Base-by-base conservation (phyloP, 2,329 filamentous ascomycete species). In the Epichloe elymi region DNA sequence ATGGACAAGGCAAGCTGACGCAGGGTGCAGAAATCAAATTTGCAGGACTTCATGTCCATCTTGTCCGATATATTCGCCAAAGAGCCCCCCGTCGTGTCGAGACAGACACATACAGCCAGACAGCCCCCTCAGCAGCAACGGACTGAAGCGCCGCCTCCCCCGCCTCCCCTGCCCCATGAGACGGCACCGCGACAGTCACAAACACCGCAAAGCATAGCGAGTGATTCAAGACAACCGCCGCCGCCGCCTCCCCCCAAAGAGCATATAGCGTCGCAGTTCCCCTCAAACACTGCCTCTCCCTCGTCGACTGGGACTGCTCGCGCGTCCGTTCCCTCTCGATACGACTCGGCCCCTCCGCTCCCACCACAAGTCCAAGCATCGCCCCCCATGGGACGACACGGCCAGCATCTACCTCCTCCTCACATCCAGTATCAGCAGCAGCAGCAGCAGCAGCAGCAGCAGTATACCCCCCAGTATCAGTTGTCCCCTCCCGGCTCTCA, bases 21-120 rank as follows among this genome's bases (percentile, higher is more conserved):
- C 1, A 4, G 19, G 6, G 5, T 12, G 3, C 48, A 83, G 88
- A 91, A 88, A 73, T 94, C 88, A 1, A 90, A 82, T 35, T 72
- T 96, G 3, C 71, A 85, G 41, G 89, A 95, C 62, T 88, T 97
- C 52, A 70, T 97, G 2, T 81, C 80, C 15, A 85, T 95, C 30
- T 70, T 98, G 3, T 79, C 85, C 57, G 88, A 93, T 50, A 75
- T 97, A 20, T 98, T 98, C 63, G 85, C 89, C 38, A 95, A 94
- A 68, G 93, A 98, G 61, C 93, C 93, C 8, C 93, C 93, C 0
- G 87, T 97, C 4, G 82, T 93, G 54, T 82, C 89, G 36, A 83
- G 82, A 58, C 82, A 11, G 30, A 30, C 46, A 12, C 14, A 82
- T 56, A 75, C 76, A 11, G 35, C 60, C 71, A 74, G 43, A 66